Evolutionary conservation across 345 rosid species (phyloP).

Genomic region (Pugionium cornutum): DNA sequence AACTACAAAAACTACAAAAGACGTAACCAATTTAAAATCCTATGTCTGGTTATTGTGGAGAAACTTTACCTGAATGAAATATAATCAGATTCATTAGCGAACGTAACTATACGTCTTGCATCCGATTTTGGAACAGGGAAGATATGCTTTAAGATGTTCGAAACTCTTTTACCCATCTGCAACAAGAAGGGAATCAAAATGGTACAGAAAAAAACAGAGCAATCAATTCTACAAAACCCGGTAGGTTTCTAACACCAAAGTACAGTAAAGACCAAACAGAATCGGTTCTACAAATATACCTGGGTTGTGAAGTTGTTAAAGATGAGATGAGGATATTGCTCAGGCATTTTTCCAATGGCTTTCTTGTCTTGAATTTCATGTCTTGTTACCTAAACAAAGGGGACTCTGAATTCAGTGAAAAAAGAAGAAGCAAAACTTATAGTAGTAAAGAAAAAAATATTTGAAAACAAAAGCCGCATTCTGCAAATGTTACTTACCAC

Average conservation of each 20-base stretch:
- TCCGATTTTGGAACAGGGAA: constrained; percentile 90
- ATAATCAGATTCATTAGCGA: constrained; percentile 76
- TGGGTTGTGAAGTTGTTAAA: constrained; percentile 72
- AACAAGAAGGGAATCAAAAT: constrained; percentile 1
- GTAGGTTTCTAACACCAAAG: neutral
- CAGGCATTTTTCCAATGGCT: constrained; percentile 79
- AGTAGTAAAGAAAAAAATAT: constrained; percentile 3
- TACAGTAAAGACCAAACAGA: neutral
- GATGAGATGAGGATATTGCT: constrained; percentile 89
- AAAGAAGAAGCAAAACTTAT: constrained; percentile 5
- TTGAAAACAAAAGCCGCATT: neutral
- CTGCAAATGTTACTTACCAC: constrained; percentile 61
- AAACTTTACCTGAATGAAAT: constrained; percentile 78
- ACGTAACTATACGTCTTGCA: constrained; percentile 74
- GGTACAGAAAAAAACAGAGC: neutral
- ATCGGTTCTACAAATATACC: constrained; percentile 43
- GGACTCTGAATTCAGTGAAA: constrained; percentile 4
- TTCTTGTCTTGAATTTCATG: constrained; percentile 84
- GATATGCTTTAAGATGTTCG: constrained; percentile 75
- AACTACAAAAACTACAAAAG: neutral
- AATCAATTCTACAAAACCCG: neutral
- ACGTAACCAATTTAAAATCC: neutral
- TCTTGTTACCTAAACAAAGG: constrained; percentile 69
- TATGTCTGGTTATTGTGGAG: neutral
- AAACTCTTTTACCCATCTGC: constrained; percentile 80